A percentile compares a stretch with the other conserved stretches of the same genome.
Conservation (phyloP, 192 early-diverging fungal genomes). For the Anaeromyces robustus region DNA sequence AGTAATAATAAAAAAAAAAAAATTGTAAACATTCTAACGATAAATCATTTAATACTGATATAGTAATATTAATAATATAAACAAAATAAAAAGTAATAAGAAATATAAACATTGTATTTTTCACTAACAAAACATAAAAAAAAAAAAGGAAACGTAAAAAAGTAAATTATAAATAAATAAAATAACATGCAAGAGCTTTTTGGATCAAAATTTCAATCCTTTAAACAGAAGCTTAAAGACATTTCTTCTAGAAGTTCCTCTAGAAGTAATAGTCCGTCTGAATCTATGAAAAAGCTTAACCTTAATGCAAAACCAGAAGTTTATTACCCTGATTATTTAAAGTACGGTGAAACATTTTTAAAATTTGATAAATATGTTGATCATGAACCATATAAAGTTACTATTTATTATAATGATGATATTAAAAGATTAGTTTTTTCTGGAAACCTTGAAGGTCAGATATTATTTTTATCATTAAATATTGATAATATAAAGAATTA, state of each 20-base stretch:
- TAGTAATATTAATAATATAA: too few species aligned
- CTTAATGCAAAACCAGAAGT: not conserved
- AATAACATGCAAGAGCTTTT: not conserved
- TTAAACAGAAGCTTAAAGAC: not conserved
- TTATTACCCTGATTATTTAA: not conserved
- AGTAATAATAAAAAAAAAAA: too few species aligned
- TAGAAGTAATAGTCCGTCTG: not conserved
- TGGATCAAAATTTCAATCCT: not conserved
- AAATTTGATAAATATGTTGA: not conserved
- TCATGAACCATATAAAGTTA: not conserved
- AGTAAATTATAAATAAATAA: too few species aligned
- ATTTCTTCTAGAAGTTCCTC: not conserved
- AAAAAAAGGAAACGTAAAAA: too few species aligned
- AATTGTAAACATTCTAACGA: too few species aligned
- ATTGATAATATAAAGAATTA: not conserved
- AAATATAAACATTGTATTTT: too few species aligned
- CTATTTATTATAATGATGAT: not conserved
- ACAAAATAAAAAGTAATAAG: too few species aligned
- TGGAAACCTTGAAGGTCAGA: not conserved
- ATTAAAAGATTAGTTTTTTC: not conserved
- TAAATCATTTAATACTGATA: too few species aligned
- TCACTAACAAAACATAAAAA: too few species aligned
- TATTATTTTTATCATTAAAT: not conserved
- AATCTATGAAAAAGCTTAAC: not conserved
- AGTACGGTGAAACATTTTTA: not conserved